Evolutionary conservation across 352 stramenopile species (phyloP).

Genomic region (Phytophthora hybrid): DNA sequence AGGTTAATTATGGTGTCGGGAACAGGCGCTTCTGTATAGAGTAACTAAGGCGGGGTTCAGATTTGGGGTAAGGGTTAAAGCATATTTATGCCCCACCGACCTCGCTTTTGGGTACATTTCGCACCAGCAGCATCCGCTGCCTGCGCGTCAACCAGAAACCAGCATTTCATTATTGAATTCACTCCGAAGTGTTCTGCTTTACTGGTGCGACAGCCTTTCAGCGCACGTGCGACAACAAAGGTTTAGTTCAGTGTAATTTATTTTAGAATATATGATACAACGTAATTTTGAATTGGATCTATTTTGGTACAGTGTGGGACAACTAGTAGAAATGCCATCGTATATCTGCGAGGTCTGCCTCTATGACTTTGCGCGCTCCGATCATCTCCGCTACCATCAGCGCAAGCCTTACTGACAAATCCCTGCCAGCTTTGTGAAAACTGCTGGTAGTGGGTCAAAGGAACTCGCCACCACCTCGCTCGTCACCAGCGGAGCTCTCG

Average conservation of each 20-base stretch:
- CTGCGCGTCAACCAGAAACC: neutral
- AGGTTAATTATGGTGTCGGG: neutral
- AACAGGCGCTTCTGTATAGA: neutral
- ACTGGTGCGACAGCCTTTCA: neutral
- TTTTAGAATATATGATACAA: neutral
- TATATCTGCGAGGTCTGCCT: neutral
- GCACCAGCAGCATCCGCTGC: neutral
- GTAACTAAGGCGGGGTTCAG: neutral
- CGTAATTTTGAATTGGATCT: neutral
- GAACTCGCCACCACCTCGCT: neutral
- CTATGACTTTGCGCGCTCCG: neutral
- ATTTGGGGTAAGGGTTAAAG: neutral
- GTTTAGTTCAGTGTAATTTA: neutral
- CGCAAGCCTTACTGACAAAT: neutral
- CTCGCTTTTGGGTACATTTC: neutral
- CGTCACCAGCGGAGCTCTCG: neutral
- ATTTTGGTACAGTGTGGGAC: neutral
- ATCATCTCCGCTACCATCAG: neutral
- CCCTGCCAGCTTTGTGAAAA: neutral
- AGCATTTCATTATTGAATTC: constrained; percentile 4
- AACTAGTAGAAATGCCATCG: neutral
- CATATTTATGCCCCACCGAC: neutral
- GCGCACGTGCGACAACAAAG: constrained; percentile 1
- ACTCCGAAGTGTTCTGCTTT: neutral
- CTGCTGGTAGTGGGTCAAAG: neutral